Percentiles rank a stretch among this genome's conserved stretches.
Conservation (phyloP, 192 early-diverging fungal species). For the Neocallimastix lanati region DNA sequence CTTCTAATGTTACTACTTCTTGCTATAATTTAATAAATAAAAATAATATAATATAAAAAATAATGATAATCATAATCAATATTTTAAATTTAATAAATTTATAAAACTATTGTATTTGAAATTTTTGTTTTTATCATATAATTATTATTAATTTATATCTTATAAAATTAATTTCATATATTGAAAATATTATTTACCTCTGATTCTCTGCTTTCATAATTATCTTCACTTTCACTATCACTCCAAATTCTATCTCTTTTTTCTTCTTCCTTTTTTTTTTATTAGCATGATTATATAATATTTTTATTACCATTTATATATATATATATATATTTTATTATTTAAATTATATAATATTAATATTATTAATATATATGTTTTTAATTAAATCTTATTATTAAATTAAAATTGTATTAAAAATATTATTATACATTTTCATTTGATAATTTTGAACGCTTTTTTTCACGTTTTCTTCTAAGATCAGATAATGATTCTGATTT, state of each 20-base stretch:
- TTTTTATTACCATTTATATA: too few relatives aligned
- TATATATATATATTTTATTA: too few relatives aligned
- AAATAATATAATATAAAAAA: conserved; percentile 6
- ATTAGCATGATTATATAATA: neutral
- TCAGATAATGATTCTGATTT: neutral
- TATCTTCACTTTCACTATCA: neutral
- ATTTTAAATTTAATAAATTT: too few relatives aligned
- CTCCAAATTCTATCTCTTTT: neutral
- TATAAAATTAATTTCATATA: too few relatives aligned
- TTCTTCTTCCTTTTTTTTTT: neutral
- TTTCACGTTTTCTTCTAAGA: neutral
- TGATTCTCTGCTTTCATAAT: neutral
- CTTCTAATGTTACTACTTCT: conserved; percentile 21
- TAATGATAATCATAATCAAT: too few relatives aligned
- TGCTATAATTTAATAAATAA: conserved; percentile 2
- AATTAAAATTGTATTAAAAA: too few relatives aligned
- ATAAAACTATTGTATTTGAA: too few relatives aligned
- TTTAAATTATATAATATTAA: too few relatives aligned
- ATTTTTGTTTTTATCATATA: too few relatives aligned
- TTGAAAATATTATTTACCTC: neutral
- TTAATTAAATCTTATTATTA: too few relatives aligned
- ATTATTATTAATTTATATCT: too few relatives aligned
- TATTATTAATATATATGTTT: too few relatives aligned
- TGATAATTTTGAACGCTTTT: neutral
- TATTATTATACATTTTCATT: neutral